Percentiles rank a stretch among this genome's conserved stretches.
Evolutionary conservation across 805 yeast genomes (phyloP).

Genomic region (Candida khao-thaluensis): DNA sequence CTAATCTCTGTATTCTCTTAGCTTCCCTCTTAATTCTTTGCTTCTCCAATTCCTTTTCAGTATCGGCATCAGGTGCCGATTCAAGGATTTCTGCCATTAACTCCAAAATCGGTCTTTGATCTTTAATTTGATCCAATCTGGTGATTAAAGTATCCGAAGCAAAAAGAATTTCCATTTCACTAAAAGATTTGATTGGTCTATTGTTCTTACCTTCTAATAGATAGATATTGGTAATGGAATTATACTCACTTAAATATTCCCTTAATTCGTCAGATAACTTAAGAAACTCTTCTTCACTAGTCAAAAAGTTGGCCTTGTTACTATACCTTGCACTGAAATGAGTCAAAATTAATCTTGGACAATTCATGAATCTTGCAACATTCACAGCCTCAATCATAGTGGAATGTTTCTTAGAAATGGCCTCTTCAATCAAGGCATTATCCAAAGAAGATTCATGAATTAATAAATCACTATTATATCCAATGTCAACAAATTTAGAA

Average conservation of each 20-base stretch:
- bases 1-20: slow-evolving; percentile 31
- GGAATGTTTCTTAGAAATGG: slow-evolving; percentile 77
- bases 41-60: slow-evolving; percentile 25
- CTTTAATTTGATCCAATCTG: slow-evolving; percentile 25
- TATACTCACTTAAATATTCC: slow-evolving; percentile 25
- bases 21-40: slow-evolving; percentile 35
- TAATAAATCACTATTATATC: slow-evolving; percentile 64
- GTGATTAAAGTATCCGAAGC: slow-evolving; percentile 42
- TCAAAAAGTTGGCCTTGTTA: slow-evolving; percentile 31
- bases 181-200: slow-evolving; percentile 18
- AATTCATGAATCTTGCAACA: slow-evolving; percentile 69
- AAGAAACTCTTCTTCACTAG: slow-evolving; percentile 22
- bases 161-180: slow-evolving; percentile 37
- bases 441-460: slow-evolving; percentile 95
- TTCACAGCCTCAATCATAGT: slow-evolving; percentile 84
- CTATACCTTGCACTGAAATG: slow-evolving; percentile 90
- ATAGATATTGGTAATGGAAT: slow-evolving; percentile 27
- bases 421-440: slow-evolving; percentile 73
- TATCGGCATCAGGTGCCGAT: slow-evolving; percentile 23
- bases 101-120: slow-evolving; percentile 23
- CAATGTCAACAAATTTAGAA: slow-evolving; percentile 60
- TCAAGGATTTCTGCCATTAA: slow-evolving; percentile 21
- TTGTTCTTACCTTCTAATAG: slow-evolving; percentile 4
- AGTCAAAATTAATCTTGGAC: slow-evolving; percentile 69
- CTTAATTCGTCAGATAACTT: slow-evolving; percentile 23